phyloP scores from a whole-genome alignment of 768 basidiomycete genomes.

The Suillus tomentosus region DNA sequence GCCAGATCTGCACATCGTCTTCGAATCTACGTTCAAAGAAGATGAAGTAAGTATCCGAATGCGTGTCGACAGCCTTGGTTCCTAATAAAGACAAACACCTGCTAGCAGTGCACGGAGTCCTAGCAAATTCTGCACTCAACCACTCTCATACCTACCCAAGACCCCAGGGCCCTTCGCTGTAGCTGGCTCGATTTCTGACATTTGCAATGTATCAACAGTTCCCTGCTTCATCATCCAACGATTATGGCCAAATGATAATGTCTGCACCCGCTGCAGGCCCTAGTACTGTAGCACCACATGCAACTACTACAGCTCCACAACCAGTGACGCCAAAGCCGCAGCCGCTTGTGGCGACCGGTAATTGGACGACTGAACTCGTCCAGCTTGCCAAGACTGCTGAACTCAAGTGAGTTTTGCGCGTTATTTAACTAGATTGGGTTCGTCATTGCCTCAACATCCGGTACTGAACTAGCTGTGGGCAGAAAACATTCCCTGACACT shows the following conservation, averaged over 20 bases:
- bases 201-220: conserved; percentile 38
- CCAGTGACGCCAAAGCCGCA: conserved; percentile 29
- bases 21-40: neutral
- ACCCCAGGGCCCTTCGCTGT: conserved; percentile 34
- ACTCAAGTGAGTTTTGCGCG: conserved; percentile 64
- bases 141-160: conserved; percentile 9
- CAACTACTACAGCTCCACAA: conserved; percentile 22
- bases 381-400: conserved; percentile 87
- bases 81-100: conserved; percentile 34
- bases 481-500: conserved; percentile 85
- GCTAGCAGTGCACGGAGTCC: conserved; percentile 31
- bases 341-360: conserved; percentile 76
- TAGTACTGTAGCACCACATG: conserved; percentile 35
- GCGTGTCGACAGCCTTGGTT: conserved; percentile 22
- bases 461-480: neutral
- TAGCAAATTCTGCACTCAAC: conserved; percentile 9
- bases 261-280: conserved; percentile 35
- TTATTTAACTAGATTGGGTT: conserved; percentile 3
- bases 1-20: neutral
- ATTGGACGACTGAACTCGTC: conserved; percentile 86
- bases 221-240: conserved; percentile 33
- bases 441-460: conserved; percentile 15
- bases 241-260: conserved; percentile 37
- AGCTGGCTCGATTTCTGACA: conserved; percentile 26
- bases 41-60: conserved; percentile 4